Percentiles rank a stretch among this genome's conserved stretches.
Evolutionary conservation across 2,329 filamentous ascomycete species (phyloP).

Genomic region (Coleophoma eucalyptorum): DNA sequence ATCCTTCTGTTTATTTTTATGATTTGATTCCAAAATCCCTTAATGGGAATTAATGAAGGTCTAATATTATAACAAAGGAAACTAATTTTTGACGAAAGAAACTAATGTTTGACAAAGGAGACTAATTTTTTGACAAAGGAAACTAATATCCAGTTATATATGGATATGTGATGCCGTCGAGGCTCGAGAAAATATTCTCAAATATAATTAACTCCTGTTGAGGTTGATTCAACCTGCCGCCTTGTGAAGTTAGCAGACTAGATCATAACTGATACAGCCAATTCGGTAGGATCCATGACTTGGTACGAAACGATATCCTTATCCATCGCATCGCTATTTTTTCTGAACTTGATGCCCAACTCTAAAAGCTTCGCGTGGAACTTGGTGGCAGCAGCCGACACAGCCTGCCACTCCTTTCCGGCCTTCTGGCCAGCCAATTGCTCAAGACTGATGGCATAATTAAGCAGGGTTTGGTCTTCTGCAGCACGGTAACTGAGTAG

Average conservation of each 20-base stretch:
- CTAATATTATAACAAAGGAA: too few species aligned
- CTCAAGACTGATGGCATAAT: background rate
- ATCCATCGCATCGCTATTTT: background rate
- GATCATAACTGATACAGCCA: background rate
- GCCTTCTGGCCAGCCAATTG: background rate
- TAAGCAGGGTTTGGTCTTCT: slow-evolving; percentile 31
- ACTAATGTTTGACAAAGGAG: too few species aligned
- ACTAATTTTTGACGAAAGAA: too few species aligned
- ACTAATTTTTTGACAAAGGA: too few species aligned
- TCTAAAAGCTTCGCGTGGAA: background rate
- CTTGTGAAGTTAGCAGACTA: background rate
- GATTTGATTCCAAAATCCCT: too few species aligned
- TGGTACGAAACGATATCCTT: background rate
- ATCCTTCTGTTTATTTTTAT: too few species aligned
- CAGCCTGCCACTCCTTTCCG: background rate
- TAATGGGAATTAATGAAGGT: too few species aligned
- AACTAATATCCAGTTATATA: too few species aligned
- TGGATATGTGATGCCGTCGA: too few species aligned
- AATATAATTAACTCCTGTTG: too few species aligned
- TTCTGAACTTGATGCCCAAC: background rate
- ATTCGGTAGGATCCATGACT: background rate
- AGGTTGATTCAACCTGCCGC: too few species aligned
- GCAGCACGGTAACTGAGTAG: slow-evolving; percentile 40
- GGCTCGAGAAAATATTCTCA: too few species aligned
- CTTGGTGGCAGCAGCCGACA: background rate